Conservation (phyloP, 305 asterid species). For the Solanum hybrid region DNA sequence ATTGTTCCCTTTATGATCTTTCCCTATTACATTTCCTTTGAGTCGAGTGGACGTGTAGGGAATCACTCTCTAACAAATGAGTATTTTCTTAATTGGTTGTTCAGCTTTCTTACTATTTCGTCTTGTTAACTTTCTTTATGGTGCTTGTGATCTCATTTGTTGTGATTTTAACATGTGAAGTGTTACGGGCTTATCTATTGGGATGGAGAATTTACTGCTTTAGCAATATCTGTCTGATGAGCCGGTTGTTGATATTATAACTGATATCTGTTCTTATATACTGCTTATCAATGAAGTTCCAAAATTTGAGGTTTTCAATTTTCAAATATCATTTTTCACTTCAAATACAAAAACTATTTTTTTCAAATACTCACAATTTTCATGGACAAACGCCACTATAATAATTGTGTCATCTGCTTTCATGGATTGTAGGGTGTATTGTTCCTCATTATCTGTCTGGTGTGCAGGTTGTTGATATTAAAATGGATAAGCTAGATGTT, state of each 20-base stretch:
- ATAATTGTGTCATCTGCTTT: neutral
- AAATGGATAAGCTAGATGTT: conserved; percentile 36
- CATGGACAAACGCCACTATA: neutral
- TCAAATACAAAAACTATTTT: neutral
- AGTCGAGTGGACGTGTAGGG: neutral
- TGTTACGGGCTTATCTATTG: neutral
- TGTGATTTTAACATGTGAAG: neutral
- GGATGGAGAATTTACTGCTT: neutral
- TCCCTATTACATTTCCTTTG: neutral
- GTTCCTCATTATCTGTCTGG: conserved; percentile 13
- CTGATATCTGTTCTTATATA: conserved; percentile 42
- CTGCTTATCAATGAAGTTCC: conserved; percentile 68
- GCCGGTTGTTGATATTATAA: conserved; percentile 50
- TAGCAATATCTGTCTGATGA: conserved; percentile 10
- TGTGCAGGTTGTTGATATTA: conserved; percentile 59
- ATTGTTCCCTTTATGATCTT: neutral
- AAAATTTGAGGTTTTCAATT: neutral
- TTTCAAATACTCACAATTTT: neutral
- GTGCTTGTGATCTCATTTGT: neutral
- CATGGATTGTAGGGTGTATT: neutral
- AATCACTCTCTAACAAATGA: neutral
- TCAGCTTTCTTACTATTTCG: neutral
- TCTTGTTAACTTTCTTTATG: neutral
- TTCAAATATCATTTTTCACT: neutral
- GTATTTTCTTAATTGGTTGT: neutral